phyloP scores from a whole-genome alignment of 2,329 filamentous ascomycete species.

The Emmonsia crescens region DNA sequence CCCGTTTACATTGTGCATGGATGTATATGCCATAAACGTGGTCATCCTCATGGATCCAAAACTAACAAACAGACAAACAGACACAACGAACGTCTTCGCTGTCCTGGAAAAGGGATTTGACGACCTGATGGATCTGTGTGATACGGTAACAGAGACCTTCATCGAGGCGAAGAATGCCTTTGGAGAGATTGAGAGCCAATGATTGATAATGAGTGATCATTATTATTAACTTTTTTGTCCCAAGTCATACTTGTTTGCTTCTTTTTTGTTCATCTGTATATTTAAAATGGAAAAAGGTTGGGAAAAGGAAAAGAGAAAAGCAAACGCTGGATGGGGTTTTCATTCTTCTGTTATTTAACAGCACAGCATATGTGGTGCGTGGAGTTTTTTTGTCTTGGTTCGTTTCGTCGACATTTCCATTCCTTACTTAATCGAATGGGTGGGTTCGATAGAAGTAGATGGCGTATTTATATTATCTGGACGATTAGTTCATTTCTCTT shows the following conservation, averaged over 20 bases:
- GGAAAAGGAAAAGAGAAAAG: background rate
- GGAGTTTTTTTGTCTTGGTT: background rate
- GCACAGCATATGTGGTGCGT: background rate
- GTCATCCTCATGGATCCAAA: background rate
- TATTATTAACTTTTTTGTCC: background rate
- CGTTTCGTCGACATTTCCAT: background rate
- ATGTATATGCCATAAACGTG: background rate
- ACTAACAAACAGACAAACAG: constrained; percentile 35
- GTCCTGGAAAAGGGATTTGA: constrained; percentile 82
- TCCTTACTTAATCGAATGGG: background rate
- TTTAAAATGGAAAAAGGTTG: background rate
- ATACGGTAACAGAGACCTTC: constrained; percentile 89
- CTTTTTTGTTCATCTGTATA: background rate
- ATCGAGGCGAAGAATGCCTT: constrained; percentile 56
- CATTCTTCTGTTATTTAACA: background rate
- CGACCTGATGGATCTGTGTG: constrained; percentile 83
- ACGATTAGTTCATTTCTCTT: background rate
- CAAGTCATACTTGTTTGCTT: no score
- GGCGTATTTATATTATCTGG: background rate
- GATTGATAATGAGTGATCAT: constrained; percentile 1
- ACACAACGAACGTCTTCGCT: constrained; percentile 67
- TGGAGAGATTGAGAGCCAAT: constrained; percentile 24
- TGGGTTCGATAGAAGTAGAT: background rate
- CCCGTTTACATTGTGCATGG: background rate
- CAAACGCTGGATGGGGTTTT: background rate